These are phyloP conservation scores for Monosporascus sp. DNA, from an alignment of 2,329 filamentous ascomycete genomes.

Conservation along the genomic window DNA sequence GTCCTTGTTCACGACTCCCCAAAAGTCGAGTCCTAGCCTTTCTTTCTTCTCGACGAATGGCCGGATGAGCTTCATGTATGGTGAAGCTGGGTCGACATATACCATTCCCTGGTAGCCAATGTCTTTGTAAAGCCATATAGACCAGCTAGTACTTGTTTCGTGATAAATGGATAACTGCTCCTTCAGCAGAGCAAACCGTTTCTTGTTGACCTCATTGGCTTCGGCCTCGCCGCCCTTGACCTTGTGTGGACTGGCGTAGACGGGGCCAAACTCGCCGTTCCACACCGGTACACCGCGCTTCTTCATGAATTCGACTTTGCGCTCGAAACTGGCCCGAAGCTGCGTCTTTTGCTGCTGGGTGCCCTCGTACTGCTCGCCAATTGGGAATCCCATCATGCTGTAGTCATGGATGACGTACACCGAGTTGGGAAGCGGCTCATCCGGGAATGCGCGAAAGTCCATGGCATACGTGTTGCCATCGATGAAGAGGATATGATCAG, in stretches of 20 bases:
- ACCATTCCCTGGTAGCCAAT: constrained; percentile 53
- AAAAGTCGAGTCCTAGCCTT: neutral
- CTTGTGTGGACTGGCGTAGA: constrained; percentile 31
- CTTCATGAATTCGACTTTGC: constrained; percentile 40
- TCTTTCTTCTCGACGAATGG: constrained; percentile 52
- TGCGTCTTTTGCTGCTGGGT: no score
- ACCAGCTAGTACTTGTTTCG: constrained; percentile 42
- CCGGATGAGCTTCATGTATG: constrained; percentile 45
- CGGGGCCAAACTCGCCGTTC: constrained; percentile 48
- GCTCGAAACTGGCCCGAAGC: constrained; percentile 25
- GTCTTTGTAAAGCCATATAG: constrained; percentile 56
- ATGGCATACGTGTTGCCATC: constrained; percentile 51
- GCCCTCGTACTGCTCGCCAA: no score
- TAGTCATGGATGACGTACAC: constrained; percentile 47
- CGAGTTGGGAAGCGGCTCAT: constrained; percentile 29
- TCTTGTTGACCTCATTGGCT: constrained; percentile 36
- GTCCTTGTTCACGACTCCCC: no score
- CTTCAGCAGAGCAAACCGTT: constrained; percentile 35
- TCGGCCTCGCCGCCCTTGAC: constrained; percentile 12
- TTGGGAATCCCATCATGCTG: constrained; percentile 17
- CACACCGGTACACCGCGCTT: constrained; percentile 36
- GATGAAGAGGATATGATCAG: constrained; percentile 39
- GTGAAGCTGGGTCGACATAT: constrained; percentile 37
- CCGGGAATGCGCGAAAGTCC: constrained; percentile 39
- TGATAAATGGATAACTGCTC: constrained; percentile 35